Evolutionary conservation across 164 flowering plant species (phyloP).

Genomic region (Echeveria elegans): DNA sequence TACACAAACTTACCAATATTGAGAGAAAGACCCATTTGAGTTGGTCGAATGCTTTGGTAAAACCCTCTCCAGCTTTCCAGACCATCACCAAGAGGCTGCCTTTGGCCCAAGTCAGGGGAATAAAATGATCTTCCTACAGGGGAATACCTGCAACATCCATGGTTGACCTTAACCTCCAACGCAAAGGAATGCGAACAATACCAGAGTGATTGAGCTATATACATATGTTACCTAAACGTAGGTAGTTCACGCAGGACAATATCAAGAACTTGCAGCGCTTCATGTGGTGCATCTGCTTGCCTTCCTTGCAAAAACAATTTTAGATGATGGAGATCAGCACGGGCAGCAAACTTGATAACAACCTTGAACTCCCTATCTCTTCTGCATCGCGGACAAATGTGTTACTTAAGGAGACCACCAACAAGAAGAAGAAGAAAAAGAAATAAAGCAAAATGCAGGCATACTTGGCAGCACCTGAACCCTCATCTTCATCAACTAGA

Average conservation of each 20-base stretch:
- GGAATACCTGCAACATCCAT: constrained; percentile 38
- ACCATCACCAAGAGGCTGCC: constrained; percentile 83
- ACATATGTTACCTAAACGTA: constrained; percentile 39
- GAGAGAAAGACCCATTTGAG: constrained; percentile 94
- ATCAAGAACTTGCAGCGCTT: constrained; percentile 94
- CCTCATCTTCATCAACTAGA: constrained; percentile 81
- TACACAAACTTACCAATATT: constrained; percentile 55
- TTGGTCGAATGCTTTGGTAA: constrained; percentile 93
- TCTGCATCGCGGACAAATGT: constrained; percentile 29
- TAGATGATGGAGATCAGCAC: constrained; percentile 82
- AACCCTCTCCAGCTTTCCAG: constrained; percentile 96
- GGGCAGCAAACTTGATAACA: constrained; percentile 80
- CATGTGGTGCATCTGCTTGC: constrained; percentile 96
- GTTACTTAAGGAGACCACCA: too few relatives aligned
- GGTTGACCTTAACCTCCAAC: background rate
- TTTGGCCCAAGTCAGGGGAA: constrained; percentile 72
- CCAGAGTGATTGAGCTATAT: background rate
- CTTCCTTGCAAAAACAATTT: constrained; percentile 74
- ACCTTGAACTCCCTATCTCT: constrained; percentile 67
- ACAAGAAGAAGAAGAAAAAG: too few relatives aligned
- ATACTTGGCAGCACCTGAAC: constrained; percentile 60
- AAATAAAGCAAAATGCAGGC: background rate
- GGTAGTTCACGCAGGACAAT: constrained; percentile 91
- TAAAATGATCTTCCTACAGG: constrained; percentile 93
- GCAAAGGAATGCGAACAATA: background rate